Percentiles rank a stretch among this genome's conserved stretches.
Evolutionary conservation across 2,329 filamentous ascomycete genomes (phyloP).

Genomic region (Coniochaeta prunicola): DNA sequence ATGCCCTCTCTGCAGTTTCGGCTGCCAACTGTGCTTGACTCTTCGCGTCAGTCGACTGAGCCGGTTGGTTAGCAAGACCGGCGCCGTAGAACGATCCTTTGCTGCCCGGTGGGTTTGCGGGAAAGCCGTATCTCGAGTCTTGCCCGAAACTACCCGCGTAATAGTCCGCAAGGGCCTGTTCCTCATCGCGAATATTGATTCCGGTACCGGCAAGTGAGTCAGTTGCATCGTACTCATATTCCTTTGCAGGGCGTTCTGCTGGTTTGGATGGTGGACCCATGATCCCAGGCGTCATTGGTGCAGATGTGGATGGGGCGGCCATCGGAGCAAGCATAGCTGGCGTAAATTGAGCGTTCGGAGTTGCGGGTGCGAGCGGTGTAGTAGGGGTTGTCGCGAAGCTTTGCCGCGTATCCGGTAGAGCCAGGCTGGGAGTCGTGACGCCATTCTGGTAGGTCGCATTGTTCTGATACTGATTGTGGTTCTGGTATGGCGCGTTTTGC

Average conservation of each 20-base stretch:
- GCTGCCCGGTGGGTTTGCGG: constrained; percentile 45
- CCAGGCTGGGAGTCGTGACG: background rate
- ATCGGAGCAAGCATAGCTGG: constrained; percentile 17
- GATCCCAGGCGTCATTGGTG: constrained; percentile 21
- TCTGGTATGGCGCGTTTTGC: background rate
- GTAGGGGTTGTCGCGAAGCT: background rate
- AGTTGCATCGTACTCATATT: constrained; percentile 64
- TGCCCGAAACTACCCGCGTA: constrained; percentile 40
- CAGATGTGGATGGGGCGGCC: constrained; percentile 7
- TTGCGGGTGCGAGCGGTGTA: constrained; percentile 1
- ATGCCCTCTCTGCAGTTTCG: constrained; percentile 57
- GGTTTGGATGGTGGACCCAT: constrained; percentile 57
- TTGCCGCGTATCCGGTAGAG: background rate
- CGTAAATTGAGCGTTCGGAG: constrained; percentile 11
- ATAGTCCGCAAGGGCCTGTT: constrained; percentile 68
- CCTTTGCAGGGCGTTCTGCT: constrained; percentile 55
- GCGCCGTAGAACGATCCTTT: constrained; percentile 57
- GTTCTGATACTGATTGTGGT: background rate
- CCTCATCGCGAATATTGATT: constrained; percentile 80
- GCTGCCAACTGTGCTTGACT: constrained; percentile 59
- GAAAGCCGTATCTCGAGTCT: constrained; percentile 46
- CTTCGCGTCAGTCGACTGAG: constrained; percentile 33
- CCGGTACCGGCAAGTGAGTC: constrained; percentile 80
- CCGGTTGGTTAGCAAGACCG: constrained; percentile 58
- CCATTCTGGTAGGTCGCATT: background rate